Percentiles rank a stretch among this genome's conserved stretches.
phyloP scores from a whole-genome alignment of 1,284 basidiomycete genomes.

The Gastroboletus turbinatus region DNA sequence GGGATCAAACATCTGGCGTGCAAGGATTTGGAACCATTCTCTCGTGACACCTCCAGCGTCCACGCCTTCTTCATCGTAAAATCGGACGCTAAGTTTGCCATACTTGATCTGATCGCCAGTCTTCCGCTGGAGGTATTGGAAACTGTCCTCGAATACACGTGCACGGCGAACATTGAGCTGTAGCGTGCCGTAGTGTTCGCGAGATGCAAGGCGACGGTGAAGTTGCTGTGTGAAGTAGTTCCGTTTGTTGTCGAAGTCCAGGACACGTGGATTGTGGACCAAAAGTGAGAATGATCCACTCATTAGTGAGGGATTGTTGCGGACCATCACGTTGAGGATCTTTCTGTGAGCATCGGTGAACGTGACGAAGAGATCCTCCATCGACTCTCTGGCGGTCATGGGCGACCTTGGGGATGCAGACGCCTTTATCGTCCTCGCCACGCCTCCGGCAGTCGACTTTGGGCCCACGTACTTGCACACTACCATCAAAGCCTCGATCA shows the following conservation, averaged over 20 bases:
- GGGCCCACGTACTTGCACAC: conserved; percentile 92
- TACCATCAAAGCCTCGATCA: conserved; percentile 96
- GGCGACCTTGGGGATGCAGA: conserved; percentile 69
- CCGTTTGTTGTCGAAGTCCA: conserved; percentile 99
- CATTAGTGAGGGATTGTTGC: conserved; percentile 97
- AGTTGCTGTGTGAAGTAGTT: conserved; percentile 98
- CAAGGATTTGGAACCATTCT: conserved; percentile 98
- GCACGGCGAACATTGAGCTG: conserved; percentile 92
- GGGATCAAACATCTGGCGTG: conserved; percentile 99
- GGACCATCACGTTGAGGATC: conserved; percentile 95
- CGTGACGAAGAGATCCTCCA: conserved; percentile 87
- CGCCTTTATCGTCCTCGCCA: conserved; percentile 51
- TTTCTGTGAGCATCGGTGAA: conserved; percentile 97
- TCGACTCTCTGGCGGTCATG: conserved; percentile 63
- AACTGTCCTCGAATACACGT: conserved; percentile 97
- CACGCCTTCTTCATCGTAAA: conserved; percentile 97
- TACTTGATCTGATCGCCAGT: conserved; percentile 97
- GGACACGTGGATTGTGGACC: conserved; percentile 92
- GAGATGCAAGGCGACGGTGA: conserved; percentile 77
- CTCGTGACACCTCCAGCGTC: conserved; percentile 98
- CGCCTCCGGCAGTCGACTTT: conserved; percentile 44
- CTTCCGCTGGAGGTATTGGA: conserved; percentile 87
- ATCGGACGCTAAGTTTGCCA: conserved; percentile 95
- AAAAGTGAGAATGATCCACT: conserved; percentile 97
- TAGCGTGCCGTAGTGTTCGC: conserved; percentile 82